Conservation (phyloP, 202 grass and related monocot genomes). For the Zoysia matrella region DNA sequence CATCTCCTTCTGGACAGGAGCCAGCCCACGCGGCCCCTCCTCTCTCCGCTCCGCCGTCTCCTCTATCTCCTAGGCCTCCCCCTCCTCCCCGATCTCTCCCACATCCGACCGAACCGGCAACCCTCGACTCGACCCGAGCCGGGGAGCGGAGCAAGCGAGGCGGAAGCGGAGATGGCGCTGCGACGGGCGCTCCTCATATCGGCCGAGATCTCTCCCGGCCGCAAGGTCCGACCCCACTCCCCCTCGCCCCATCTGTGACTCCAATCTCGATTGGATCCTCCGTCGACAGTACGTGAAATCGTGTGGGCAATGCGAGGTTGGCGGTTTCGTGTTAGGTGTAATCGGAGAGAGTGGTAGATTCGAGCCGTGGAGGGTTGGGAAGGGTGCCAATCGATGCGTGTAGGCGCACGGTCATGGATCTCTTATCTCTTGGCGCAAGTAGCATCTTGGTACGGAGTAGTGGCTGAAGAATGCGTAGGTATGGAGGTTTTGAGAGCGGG, state of each 20-base stretch:
- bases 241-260: neutral
- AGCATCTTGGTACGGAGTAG: neutral
- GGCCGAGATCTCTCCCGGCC: constrained; percentile 49
- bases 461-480: neutral
- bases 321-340: neutral
- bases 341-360: neutral
- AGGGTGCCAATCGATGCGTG: neutral
- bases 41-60: neutral
- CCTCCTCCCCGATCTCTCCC: constrained; percentile 25
- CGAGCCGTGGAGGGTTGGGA: neutral
- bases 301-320: neutral
- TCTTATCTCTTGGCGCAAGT: neutral
- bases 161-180: constrained; percentile 58
- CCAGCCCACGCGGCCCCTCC: constrained; percentile 42
- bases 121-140: neutral
- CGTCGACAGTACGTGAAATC: neutral
- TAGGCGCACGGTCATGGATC: neutral
- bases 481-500: neutral
- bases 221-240: constrained; percentile 37
- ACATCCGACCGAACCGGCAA: constrained; percentile 26
- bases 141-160: constrained; percentile 14
- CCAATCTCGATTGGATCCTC: constrained; percentile 31
- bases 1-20: constrained; percentile 39
- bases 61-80: neutral
- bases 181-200: constrained; percentile 59